Evolutionary conservation across 2,329 filamentous ascomycete genomes (phyloP).

Genomic region (Colletotrichum tropicicola): DNA sequence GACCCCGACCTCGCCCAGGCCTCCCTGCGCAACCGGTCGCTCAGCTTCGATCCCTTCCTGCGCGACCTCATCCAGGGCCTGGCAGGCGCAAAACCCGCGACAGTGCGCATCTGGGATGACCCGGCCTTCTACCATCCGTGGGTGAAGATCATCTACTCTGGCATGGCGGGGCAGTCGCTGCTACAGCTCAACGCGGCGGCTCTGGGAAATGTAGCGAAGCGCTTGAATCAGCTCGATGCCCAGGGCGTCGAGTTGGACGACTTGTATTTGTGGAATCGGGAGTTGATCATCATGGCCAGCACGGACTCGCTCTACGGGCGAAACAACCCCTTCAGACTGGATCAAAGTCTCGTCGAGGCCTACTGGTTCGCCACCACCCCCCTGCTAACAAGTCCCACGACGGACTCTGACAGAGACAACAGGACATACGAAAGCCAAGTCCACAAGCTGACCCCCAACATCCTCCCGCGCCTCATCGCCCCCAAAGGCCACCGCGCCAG

Average conservation of each 20-base stretch:
- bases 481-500: conserved; percentile 40
- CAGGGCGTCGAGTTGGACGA: conserved; percentile 40
- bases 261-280: conserved; percentile 48
- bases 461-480: conserved; percentile 40
- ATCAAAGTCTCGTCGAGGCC: conserved; percentile 41
- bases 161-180: conserved; percentile 38
- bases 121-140: background rate
- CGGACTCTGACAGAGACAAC: background rate
- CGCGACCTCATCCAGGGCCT: conserved; percentile 45
- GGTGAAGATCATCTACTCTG: conserved; percentile 36
- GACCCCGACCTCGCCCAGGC: conserved; percentile 48
- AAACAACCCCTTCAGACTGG: conserved; percentile 46
- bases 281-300: conserved; percentile 47
- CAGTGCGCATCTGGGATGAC: conserved; percentile 34
- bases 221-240: conserved; percentile 33
- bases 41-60: conserved; percentile 55
- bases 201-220: conserved; percentile 37
- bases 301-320: conserved; percentile 51
- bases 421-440: conserved; percentile 40
- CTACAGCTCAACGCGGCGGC: conserved; percentile 39
- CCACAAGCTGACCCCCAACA: conserved; percentile 37
- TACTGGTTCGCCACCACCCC: conserved; percentile 37
- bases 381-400: background rate
- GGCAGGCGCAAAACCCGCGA: conserved; percentile 42
- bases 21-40: conserved; percentile 48